phyloP scores from a whole-genome alignment of 352 stramenopile species.

The Vaucheria bursata region DNA sequence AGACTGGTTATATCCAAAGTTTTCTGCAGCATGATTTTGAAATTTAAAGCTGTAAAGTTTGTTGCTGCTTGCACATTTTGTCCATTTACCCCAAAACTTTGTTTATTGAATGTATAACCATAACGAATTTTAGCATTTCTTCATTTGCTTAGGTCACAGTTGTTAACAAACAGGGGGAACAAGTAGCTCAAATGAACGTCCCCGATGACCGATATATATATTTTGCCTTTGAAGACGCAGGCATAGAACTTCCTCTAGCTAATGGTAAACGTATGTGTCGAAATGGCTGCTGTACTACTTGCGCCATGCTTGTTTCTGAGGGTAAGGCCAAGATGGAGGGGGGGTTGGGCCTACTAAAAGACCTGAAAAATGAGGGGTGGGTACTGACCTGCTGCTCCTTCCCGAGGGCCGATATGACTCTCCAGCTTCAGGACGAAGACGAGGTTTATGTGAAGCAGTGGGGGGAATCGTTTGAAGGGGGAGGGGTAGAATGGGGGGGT shows the following conservation, averaged over 20 bases:
- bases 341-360: constrained; percentile 46
- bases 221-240: constrained; percentile 50
- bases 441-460: constrained; percentile 51
- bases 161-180: constrained; percentile 37
- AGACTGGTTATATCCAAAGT: too few relatives aligned
- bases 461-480: constrained; percentile 47
- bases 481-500: constrained; percentile 49
- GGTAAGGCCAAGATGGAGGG: constrained; percentile 49
- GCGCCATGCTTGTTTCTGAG: constrained; percentile 43
- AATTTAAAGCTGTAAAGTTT: too few relatives aligned
- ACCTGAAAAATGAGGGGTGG: constrained; percentile 46
- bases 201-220: constrained; percentile 50
- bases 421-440: constrained; percentile 50
- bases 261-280: constrained; percentile 51
- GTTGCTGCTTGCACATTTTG: too few relatives aligned
- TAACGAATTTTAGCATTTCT: too few relatives aligned
- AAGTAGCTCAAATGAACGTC: constrained; percentile 45
- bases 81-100: too few relatives aligned
- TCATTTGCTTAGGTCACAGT: constrained; percentile 47
- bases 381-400: constrained; percentile 48
- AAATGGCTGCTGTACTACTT: constrained; percentile 51
- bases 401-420: constrained; percentile 42
- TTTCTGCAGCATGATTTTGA: too few relatives aligned
- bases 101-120: too few relatives aligned
- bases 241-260: constrained; percentile 35